Percentiles rank a stretch among this genome's conserved stretches.
Conservation (phyloP, 2,329 filamentous ascomycete genomes). For the Orbilia blumenaviensis region DNA sequence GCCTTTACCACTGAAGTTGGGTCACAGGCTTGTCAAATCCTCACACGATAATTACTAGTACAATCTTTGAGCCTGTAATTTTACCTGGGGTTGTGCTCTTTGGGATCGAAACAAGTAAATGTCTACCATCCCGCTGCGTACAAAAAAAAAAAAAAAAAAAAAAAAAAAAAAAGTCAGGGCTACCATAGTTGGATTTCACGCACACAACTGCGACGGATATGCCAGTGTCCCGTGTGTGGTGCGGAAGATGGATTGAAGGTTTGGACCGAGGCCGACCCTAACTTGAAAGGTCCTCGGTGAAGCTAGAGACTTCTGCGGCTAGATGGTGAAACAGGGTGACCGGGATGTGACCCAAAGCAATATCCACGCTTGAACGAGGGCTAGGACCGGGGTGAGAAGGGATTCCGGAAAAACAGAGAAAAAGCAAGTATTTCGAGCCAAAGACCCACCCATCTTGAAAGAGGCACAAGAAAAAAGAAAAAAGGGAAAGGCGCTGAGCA, state of each 20-base stretch:
- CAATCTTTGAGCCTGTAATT: no score
- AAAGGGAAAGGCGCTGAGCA: neutral
- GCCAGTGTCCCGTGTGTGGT: neutral
- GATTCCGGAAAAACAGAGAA: slow-evolving; percentile 50
- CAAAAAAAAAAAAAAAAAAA: no score
- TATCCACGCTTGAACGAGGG: slow-evolving; percentile 39
- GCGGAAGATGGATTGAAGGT: neutral
- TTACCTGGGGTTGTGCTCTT: no score
- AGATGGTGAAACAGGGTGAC: slow-evolving; percentile 53
- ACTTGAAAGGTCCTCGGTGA: slow-evolving; percentile 1
- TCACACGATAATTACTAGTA: no score
- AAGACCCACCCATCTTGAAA: neutral
- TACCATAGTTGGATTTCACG: no score
- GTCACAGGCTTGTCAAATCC: neutral
- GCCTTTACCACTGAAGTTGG: neutral
- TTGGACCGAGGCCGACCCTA: slow-evolving; percentile 17
- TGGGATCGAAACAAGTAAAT: no score
- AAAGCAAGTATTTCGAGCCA: neutral
- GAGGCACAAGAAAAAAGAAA: slow-evolving; percentile 8
- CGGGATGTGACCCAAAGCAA: slow-evolving; percentile 45
- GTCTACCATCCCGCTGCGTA: no score
- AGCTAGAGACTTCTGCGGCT: slow-evolving; percentile 41
- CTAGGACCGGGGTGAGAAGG: slow-evolving; percentile 16
- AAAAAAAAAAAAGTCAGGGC: neutral
- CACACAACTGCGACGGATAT: no score